Evolutionary conservation across 495 filamentous ascomycete genomes (phyloP).

Genomic region (Hypoxylon cercidicola): DNA sequence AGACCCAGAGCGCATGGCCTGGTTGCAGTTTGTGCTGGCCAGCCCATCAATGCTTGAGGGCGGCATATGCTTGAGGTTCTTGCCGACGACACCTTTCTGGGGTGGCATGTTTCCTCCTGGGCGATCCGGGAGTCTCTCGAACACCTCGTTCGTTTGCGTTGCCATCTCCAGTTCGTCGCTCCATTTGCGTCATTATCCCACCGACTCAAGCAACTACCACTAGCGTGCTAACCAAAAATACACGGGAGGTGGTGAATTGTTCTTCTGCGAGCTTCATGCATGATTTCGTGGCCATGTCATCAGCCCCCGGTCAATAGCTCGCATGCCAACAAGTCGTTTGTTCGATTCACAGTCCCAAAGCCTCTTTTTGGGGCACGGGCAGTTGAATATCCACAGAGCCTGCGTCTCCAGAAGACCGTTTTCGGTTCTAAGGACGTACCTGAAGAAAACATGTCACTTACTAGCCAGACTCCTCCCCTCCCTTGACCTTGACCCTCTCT

Average conservation of each 20-base stretch:
- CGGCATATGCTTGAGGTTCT: conserved; percentile 40
- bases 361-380: conserved; percentile 11
- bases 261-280: conserved; percentile 54
- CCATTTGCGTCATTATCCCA: conserved; percentile 50
- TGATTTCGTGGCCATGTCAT: conserved; percentile 55
- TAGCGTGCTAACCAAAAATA: conserved; percentile 46
- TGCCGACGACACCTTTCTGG: conserved; percentile 34
- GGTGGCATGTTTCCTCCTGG: conserved; percentile 26
- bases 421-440: conserved; percentile 24
- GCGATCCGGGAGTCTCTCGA: conserved; percentile 26
- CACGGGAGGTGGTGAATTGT: conserved; percentile 47
- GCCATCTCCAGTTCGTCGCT: conserved; percentile 45
- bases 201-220: conserved; percentile 42
- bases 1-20: conserved; percentile 36
- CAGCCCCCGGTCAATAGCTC: conserved; percentile 50
- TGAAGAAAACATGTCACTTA: conserved; percentile 33
- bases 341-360: conserved; percentile 28
- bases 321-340: conserved; percentile 43
- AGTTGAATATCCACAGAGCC: conserved; percentile 29
- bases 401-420: conserved; percentile 21
- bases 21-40: conserved; percentile 15
- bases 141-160: conserved; percentile 44
- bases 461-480: conserved; percentile 36
- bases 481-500: neutral
- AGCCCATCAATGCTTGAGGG: conserved; percentile 35